Evolutionary conservation across 2,329 filamentous ascomycete genomes (phyloP).

Genomic region (Aspergillus clavatus): DNA sequence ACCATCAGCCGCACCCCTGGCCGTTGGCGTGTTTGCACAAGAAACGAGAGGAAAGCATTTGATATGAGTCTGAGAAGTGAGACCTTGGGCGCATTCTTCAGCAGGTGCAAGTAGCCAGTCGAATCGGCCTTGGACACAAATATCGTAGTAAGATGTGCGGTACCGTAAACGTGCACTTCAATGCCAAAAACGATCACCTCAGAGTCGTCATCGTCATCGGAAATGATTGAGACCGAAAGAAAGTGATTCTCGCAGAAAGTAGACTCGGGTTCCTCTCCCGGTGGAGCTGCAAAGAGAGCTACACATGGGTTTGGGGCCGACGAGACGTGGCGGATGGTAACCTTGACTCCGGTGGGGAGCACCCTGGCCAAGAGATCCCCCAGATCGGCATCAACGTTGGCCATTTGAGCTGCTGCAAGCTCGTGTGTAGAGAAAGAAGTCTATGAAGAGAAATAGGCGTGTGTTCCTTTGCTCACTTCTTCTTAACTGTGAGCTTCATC

Average conservation of each 20-base stretch:
- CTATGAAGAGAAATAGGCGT: not conserved
- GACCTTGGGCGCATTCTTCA: conserved; percentile 57
- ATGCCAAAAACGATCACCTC: conserved; percentile 74
- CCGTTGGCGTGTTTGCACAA: conserved; percentile 64
- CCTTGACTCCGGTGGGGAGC: conserved; percentile 51
- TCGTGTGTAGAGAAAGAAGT: not conserved
- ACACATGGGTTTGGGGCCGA: conserved; percentile 71
- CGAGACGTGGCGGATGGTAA: conserved; percentile 80
- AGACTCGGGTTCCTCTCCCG: conserved; percentile 63
- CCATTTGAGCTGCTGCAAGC: conserved; percentile 10
- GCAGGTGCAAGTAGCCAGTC: conserved; percentile 73
- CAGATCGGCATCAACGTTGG: conserved; percentile 33
- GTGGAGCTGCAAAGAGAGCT: conserved; percentile 74
- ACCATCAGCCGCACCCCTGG: conserved; percentile 66
- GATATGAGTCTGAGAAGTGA: conserved; percentile 67
- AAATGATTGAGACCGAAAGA: conserved; percentile 52
- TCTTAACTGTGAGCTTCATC: conserved; percentile 3
- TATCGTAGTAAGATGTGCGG: conserved; percentile 71
- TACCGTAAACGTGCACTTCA: conserved; percentile 83
- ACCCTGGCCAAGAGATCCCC: conserved; percentile 47
- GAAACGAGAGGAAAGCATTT: conserved; percentile 68
- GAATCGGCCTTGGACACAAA: conserved; percentile 98
- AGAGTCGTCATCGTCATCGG: conserved; percentile 22
- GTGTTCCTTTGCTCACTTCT: conserved; percentile 1
- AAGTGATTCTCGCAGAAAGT: conserved; percentile 89